Percentiles rank a stretch among this genome's conserved stretches.
phyloP scores from a whole-genome alignment of 2,329 filamentous ascomycete genomes.

The Capronia americana region DNA sequence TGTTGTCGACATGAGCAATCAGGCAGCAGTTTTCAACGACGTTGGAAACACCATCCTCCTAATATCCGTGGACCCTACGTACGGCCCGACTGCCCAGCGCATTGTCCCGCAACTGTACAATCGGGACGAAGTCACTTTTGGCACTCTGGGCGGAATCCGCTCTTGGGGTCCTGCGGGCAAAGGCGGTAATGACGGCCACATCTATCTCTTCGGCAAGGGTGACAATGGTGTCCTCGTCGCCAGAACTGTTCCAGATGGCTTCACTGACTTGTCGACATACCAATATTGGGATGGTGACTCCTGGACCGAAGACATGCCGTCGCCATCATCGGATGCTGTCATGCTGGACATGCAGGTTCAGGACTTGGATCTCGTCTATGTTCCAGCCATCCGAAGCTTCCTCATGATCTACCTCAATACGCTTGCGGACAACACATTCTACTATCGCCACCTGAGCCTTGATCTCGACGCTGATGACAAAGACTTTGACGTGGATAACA shows the following conservation, averaged over 20 bases:
- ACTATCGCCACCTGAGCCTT: conserved; percentile 43
- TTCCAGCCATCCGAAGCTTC: conserved; percentile 43
- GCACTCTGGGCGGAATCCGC: conserved; percentile 43
- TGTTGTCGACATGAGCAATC: conserved; percentile 41
- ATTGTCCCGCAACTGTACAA: conserved; percentile 42
- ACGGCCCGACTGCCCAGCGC: conserved; percentile 41
- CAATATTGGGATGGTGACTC: conserved; percentile 42
- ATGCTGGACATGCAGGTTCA: conserved; percentile 42
- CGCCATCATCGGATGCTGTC: conserved; percentile 36
- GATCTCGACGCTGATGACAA: conserved; percentile 38
- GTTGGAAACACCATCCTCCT: conserved; percentile 42
- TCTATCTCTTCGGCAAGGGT: conserved; percentile 44
- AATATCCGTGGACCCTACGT: conserved; percentile 40
- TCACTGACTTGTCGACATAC: conserved; percentile 39
- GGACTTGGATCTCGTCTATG: conserved; percentile 44
- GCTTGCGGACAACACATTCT: conserved; percentile 45
- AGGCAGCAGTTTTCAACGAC: conserved; percentile 41
- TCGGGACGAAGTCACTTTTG: conserved; percentile 42
- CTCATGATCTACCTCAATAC: conserved; percentile 44
- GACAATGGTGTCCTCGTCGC: conserved; percentile 41
- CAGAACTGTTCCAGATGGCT: conserved; percentile 33
- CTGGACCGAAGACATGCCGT: conserved; percentile 39
- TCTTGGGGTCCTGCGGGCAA: conserved; percentile 42
- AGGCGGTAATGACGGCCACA: conserved; percentile 42
- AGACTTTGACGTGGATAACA: conserved; percentile 40